Conservation (phyloP, 441 rosid species). For the Erysimum pusillum region DNA sequence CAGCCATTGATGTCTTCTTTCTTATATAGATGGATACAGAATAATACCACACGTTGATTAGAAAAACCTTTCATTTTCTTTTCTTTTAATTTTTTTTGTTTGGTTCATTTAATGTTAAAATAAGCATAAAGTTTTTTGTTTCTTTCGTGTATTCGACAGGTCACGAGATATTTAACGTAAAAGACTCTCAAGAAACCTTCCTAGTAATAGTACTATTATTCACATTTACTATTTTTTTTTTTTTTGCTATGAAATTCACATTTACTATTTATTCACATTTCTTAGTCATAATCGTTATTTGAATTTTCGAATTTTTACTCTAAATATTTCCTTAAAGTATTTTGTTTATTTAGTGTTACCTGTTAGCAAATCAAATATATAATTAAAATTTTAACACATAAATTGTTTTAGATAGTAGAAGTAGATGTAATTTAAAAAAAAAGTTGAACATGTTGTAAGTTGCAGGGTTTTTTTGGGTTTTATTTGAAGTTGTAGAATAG, state of each 20-base stretch:
- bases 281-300: background rate
- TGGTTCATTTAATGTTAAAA: slow-evolving; percentile 27
- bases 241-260: too few relatives aligned
- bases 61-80: background rate
- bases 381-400: background rate
- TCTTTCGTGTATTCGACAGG: slow-evolving; percentile 40
- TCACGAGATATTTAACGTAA: slow-evolving; percentile 35
- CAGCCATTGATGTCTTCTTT: slow-evolving; percentile 37
- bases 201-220: background rate
- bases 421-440: background rate
- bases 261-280: too few relatives aligned
- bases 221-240: too few relatives aligned
- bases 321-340: background rate
- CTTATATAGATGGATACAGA: slow-evolving; percentile 45
- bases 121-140: slow-evolving; percentile 9
- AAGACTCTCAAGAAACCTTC: slow-evolving; percentile 13
- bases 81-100: background rate
- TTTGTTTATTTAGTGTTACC: background rate
- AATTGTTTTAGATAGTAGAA: background rate
- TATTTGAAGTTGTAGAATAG: background rate
- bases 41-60: slow-evolving; percentile 44
- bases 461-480: background rate
- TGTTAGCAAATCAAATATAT: background rate
- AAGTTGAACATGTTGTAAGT: background rate
- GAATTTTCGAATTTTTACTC: background rate